A percentile compares a stretch with the other conserved stretches of the same genome.
These are phyloP conservation scores for Penicillium sp. DNA, from an alignment of 2,329 filamentous ascomycete species.

Conservation along the genomic window DNA sequence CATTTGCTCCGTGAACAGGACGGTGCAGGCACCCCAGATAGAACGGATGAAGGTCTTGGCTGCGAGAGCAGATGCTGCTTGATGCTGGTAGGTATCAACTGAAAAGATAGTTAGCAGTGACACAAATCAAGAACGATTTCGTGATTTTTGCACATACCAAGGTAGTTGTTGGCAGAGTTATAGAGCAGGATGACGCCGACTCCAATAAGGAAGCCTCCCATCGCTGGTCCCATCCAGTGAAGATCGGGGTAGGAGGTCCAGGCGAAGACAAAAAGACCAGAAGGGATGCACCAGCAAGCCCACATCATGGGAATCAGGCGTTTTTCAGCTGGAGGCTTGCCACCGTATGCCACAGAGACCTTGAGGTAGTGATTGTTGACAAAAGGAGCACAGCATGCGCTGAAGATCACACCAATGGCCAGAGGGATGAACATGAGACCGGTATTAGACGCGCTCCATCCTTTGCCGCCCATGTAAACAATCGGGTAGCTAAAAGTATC, in stretches of 20 bases:
- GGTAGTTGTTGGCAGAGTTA: slow-evolving; percentile 74
- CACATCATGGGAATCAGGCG: slow-evolving; percentile 81
- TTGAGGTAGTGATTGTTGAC: slow-evolving; percentile 80
- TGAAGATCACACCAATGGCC: slow-evolving; percentile 69
- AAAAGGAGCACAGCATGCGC: slow-evolving; percentile 64
- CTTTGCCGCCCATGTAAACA: slow-evolving; percentile 76
- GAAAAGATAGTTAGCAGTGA: slow-evolving; percentile 11
- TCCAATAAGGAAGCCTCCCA: slow-evolving; percentile 69
- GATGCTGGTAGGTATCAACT: slow-evolving; percentile 66
- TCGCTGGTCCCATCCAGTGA: slow-evolving; percentile 67
- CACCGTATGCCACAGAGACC: slow-evolving; percentile 60
- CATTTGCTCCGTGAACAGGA: slow-evolving; percentile 82
- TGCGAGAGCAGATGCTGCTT: slow-evolving; percentile 76
- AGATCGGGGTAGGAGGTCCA: slow-evolving; percentile 66
- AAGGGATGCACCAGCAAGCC: slow-evolving; percentile 69
- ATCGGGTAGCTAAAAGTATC: slow-evolving; percentile 42
- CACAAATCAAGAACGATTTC: neutral
- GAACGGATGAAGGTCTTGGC: slow-evolving; percentile 77
- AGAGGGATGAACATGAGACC: slow-evolving; percentile 86
- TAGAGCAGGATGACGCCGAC: slow-evolving; percentile 84
- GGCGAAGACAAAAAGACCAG: slow-evolving; percentile 65
- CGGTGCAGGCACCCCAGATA: slow-evolving; percentile 74
- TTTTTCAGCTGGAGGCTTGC: slow-evolving; percentile 71
- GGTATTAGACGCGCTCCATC: slow-evolving; percentile 68
- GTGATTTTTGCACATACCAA: slow-evolving; percentile 36